phyloP scores from a whole-genome alignment of 208 protist species.

The Tritrichomonas foetus region DNA sequence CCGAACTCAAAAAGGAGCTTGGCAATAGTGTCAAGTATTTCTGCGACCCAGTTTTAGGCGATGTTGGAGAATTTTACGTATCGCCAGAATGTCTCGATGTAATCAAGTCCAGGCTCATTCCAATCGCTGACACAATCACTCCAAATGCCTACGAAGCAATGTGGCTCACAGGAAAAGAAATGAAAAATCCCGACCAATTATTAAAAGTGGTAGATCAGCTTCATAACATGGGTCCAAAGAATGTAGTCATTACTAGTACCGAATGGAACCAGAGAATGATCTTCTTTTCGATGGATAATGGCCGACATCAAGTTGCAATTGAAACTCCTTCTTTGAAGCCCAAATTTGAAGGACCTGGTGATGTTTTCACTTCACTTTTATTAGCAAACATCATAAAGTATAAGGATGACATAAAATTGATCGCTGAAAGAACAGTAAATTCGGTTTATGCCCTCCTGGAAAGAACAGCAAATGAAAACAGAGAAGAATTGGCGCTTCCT shows the following conservation, averaged over 20 bases:
- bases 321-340: not conserved
- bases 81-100: not conserved
- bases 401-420: not conserved
- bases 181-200: constrained; percentile 16
- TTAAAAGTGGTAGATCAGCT: not conserved
- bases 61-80: not conserved
- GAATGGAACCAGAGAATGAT: not conserved
- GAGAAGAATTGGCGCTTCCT: not conserved
- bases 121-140: constrained; percentile 1
- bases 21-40: not conserved
- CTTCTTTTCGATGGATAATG: not conserved
- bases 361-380: not conserved
- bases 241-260: not conserved
- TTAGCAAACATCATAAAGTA: not conserved
- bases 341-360: not conserved
- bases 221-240: not conserved
- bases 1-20: not conserved
- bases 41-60: constrained; percentile 20
- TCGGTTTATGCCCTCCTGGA: not conserved
- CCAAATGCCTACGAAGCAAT: constrained; percentile 26
- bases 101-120: not conserved
- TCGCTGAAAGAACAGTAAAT: not conserved
- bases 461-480: not conserved
- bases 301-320: not conserved
- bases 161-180: not conserved